Base-by-base conservation (phyloP, 139 green algal species). In the Coccomyxa sp. region DNA sequence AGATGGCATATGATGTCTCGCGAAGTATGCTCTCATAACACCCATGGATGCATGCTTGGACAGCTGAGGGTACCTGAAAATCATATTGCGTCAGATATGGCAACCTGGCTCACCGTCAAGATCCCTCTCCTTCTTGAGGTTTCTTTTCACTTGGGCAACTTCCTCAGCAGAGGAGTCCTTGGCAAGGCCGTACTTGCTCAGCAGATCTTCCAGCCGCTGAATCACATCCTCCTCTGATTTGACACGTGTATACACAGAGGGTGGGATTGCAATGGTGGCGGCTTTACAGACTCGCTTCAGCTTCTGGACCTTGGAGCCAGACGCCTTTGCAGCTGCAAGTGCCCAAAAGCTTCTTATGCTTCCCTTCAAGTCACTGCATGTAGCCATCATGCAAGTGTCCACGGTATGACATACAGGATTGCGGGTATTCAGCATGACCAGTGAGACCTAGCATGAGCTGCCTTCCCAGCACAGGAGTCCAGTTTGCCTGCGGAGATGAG, bases 91-190 rank as follows among this genome's bases (percentile, higher is more conserved):
- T 27, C 34, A 37, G 24, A 22, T 37, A 72, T 33, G 8, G 29
- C 27, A 35, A 72, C 22, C 5, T 33, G 68, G 2, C 10, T 33
- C 29, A 72, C 68, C 90, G 7, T 94, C 90, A 64, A 94, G 70
- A 55, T 94, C 90, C 1, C 85, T 77, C 70, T 91, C 73, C 37
- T 79, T 39, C 73, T 88, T 72, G 24, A 93, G 74, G 44, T 73
- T 70, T 74, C 35, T 64, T 72, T 82, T 86, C 18, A 75, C 89
- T 6, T 34, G 44, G 70, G 83, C 50, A 50, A 88, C 86, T 12
- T 82, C 68, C 22, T n/a, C 39, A 3, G 80, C 41, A 0, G 31
- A 38, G 68, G 77, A 75, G n/a, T 41, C 22, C 14, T 55, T 33
- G 38, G 50, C 33, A 18, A 88, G 79, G 31, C 71, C 81, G 12